These are phyloP conservation scores for Sphagnum contortum DNA, from an alignment of 225 moss, liverwort and hornwort genomes.

Conservation along the genomic window DNA sequence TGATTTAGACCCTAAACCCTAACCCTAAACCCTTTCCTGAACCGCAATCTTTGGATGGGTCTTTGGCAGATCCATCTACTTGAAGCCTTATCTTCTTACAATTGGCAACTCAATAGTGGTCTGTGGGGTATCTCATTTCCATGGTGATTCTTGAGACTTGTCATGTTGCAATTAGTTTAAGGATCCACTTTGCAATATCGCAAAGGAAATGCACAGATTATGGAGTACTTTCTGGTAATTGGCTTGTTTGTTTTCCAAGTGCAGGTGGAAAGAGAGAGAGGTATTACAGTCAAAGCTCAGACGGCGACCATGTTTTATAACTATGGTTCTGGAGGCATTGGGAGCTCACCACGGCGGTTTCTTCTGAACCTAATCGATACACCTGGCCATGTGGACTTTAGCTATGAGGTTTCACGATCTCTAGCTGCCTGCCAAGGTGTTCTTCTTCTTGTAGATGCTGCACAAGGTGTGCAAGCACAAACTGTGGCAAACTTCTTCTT, in stretches of 20 bases:
- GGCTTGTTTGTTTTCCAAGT: background rate
- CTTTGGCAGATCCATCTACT: no score
- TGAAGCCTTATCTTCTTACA: no score
- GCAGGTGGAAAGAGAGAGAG: slow-evolving; percentile 94
- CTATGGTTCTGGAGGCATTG: slow-evolving; percentile 8
- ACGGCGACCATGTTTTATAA: slow-evolving; percentile 89
- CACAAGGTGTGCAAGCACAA: slow-evolving; percentile 94
- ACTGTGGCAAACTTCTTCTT: slow-evolving; percentile 91
- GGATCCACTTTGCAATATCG: no score
- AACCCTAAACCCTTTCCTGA: background rate
- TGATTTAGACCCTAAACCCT: no score
- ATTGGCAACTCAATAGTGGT: no score
- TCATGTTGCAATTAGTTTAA: no score
- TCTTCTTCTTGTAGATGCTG: slow-evolving; percentile 86
- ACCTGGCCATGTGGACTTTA: slow-evolving; percentile 96
- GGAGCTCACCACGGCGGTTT: slow-evolving; percentile 25
- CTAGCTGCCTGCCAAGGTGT: slow-evolving; percentile 96
- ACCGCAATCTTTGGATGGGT: background rate
- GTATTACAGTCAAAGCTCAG: slow-evolving; percentile 94
- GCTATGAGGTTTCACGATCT: slow-evolving; percentile 91
- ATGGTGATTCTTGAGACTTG: background rate
- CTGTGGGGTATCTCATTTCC: background rate
- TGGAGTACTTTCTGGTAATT: background rate
- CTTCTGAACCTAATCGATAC: slow-evolving; percentile 87
- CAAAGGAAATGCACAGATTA: no score